phyloP scores from a whole-genome alignment of 768 basidiomycete genomes.

The Russula earlei region DNA sequence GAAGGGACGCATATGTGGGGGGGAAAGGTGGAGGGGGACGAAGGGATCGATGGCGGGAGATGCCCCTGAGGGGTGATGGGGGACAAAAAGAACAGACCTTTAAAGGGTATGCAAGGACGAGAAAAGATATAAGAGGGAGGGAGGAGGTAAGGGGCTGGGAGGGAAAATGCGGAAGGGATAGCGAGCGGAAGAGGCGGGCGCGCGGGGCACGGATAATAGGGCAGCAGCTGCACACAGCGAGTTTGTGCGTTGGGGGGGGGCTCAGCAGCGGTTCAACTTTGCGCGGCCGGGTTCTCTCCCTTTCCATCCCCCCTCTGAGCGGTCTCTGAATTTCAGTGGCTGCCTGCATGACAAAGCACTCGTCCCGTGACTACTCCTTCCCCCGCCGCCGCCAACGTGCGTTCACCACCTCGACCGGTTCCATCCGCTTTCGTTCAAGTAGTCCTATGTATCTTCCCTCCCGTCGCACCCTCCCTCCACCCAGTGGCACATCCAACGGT shows the following conservation, averaged over 20 bases:
- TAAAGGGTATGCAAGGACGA: background rate
- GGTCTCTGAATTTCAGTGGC: conserved; percentile 6
- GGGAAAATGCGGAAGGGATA: conserved; percentile 2
- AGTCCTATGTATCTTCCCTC: conserved; percentile 58
- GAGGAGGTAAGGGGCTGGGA: conserved; percentile 5
- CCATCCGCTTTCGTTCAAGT: conserved; percentile 55
- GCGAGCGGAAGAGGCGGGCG: conserved; percentile 11
- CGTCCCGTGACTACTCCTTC: too few relatives aligned
- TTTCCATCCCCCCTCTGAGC: conserved; percentile 4
- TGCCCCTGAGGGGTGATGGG: background rate
- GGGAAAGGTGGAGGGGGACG: background rate
- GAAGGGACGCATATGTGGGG: background rate
- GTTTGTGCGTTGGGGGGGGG: conserved; percentile 12
- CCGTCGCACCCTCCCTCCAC: conserved; percentile 59
- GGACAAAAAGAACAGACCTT: conserved; percentile 6
- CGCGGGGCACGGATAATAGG: conserved; percentile 14
- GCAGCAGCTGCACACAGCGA: conserved; percentile 3
- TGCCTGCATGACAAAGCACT: too few relatives aligned
- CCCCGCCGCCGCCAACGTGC: conserved; percentile 49
- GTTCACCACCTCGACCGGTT: conserved; percentile 65
- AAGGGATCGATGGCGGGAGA: conserved; percentile 9
- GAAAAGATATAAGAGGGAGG: background rate
- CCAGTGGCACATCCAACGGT: conserved; percentile 49
- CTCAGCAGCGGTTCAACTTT: conserved; percentile 14
- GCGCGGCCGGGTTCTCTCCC: background rate